These are phyloP conservation scores for Mortierella sp. DNA, from an alignment of 371 early-diverging fungal species.

Conservation along the genomic window DNA sequence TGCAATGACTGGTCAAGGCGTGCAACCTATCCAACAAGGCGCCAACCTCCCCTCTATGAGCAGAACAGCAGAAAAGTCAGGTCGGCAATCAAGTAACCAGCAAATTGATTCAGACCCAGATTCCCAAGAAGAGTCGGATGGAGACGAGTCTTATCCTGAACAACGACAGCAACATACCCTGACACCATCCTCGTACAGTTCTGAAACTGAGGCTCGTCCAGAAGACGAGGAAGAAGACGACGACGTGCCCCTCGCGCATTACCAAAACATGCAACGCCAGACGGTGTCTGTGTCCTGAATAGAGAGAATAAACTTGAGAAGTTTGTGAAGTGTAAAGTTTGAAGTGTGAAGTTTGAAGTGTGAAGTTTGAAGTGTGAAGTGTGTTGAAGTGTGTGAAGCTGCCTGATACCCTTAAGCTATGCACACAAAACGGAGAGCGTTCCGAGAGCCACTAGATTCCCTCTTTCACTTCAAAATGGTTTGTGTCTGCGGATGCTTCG, in stretches of 20 bases:
- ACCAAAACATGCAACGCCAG: constrained; percentile 42
- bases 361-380: no score
- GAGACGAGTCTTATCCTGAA: constrained; percentile 6
- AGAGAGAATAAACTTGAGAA: constrained; percentile 1
- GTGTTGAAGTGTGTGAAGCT: no score
- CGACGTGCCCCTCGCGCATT: constrained; percentile 63
- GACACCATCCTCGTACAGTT: constrained; percentile 16
- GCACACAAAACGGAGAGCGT: constrained; percentile 10
- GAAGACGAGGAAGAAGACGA: constrained; percentile 63
- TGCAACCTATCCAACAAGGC: constrained; percentile 7
- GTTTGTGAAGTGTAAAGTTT: no score
- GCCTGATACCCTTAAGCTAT: constrained; percentile 11
- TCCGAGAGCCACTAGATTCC: constrained; percentile 23
- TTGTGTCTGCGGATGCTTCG: constrained; percentile 7
- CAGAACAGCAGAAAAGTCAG: background rate
- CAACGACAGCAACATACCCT: constrained; percentile 17
- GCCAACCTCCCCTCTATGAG: background rate
- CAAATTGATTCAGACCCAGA: constrained; percentile 17
- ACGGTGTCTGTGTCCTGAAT: constrained; percentile 25
- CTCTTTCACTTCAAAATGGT: constrained; percentile 53
- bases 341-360: no score
- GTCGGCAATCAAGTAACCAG: constrained; percentile 3
- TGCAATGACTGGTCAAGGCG: background rate
- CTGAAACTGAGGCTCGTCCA: constrained; percentile 8
- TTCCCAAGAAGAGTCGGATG: constrained; percentile 25